Percentiles rank a stretch among this genome's conserved stretches.
Conservation (phyloP, 2,329 filamentous ascomycete genomes). For the Paracamarosporium sp. region DNA sequence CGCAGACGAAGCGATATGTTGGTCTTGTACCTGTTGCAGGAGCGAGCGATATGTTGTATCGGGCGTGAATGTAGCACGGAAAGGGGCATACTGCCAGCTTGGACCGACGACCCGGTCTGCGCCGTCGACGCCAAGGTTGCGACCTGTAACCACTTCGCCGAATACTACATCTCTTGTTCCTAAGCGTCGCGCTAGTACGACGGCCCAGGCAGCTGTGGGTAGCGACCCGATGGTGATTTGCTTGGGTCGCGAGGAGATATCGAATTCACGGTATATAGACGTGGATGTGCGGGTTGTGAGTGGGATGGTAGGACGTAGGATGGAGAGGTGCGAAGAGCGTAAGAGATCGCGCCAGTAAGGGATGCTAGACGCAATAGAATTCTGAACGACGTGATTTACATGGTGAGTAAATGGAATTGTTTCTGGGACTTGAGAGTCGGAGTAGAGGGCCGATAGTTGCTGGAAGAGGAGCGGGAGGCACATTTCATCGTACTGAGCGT, state of each 20-base stretch:
- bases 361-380: constrained; percentile 56
- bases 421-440: constrained; percentile 37
- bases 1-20: constrained; percentile 38
- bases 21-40: constrained; percentile 43
- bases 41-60: constrained; percentile 51
- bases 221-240: constrained; percentile 69
- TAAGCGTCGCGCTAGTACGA: constrained; percentile 65
- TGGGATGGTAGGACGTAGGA: constrained; percentile 42
- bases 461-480: constrained; percentile 68
- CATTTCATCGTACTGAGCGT: constrained; percentile 74
- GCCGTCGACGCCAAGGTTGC: constrained; percentile 63
- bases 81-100: constrained; percentile 71
- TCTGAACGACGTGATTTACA: constrained; percentile 48
- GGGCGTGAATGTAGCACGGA: constrained; percentile 63
- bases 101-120: constrained; percentile 68
- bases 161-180: constrained; percentile 66
- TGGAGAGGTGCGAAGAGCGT: constrained; percentile 58
- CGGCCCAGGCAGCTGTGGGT: constrained; percentile 71
- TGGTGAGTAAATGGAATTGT: constrained; percentile 56
- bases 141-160: constrained; percentile 70
- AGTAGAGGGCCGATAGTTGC: constrained; percentile 64
- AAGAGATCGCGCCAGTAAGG: constrained; percentile 69
- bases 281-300: constrained; percentile 34
- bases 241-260: constrained; percentile 52
- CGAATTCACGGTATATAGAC: constrained; percentile 41